These are phyloP conservation scores for Tilletia horrida DNA, from an alignment of 1,284 basidiomycete species.

Conservation along the genomic window DNA sequence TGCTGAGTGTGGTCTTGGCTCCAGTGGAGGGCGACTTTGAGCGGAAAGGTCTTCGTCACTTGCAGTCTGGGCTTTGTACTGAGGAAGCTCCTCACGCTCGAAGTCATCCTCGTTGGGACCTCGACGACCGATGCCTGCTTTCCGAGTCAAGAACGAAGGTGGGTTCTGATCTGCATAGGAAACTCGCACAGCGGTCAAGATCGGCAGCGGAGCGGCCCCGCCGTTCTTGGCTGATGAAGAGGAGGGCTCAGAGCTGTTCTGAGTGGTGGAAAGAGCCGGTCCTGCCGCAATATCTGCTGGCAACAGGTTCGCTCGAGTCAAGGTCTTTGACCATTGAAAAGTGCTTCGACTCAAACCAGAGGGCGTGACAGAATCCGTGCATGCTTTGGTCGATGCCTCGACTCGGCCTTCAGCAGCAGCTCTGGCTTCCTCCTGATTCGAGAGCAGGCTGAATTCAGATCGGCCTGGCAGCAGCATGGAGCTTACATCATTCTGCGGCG, in stretches of 20 bases:
- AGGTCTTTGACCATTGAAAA: slow-evolving; percentile 46
- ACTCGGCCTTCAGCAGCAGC: neutral
- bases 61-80: slow-evolving; percentile 10
- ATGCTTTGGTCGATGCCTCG: neutral
- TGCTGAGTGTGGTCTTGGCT: neutral
- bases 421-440: slow-evolving; percentile 1
- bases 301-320: slow-evolving; percentile 22
- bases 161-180: slow-evolving; percentile 10
- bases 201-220: slow-evolving; percentile 35
- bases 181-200: slow-evolving; percentile 46
- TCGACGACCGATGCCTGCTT: slow-evolving; percentile 9
- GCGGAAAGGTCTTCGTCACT: neutral
- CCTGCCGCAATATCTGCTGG: slow-evolving; percentile 22
- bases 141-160: neutral
- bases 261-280: neutral
- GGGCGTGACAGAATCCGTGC: neutral
- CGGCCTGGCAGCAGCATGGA: neutral
- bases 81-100: slow-evolving; percentile 14
- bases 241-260: neutral
- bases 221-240: neutral
- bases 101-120: slow-evolving; percentile 16
- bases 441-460: neutral
- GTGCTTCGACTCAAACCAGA: slow-evolving; percentile 42
- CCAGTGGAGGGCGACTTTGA: too few relatives aligned
- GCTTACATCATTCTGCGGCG: neutral